Evolutionary conservation across 768 basidiomycete genomes (phyloP).

Genomic region (Suillus paluster): DNA sequence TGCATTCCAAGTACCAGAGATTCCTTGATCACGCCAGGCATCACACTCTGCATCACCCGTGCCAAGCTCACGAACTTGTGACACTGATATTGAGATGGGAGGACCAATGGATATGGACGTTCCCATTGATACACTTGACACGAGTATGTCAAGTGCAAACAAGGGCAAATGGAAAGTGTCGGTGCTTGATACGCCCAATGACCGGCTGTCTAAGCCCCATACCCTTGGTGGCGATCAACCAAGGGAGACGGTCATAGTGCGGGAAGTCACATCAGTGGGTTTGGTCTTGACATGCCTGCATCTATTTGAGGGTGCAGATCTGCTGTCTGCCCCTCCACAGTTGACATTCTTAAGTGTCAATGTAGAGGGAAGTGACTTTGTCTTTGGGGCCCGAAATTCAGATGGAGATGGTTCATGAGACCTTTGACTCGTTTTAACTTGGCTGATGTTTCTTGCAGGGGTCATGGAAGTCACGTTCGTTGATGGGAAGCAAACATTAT

Average conservation of each 20-base stretch:
- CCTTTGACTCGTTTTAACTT: not conserved
- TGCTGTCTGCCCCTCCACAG: slow-evolving; percentile 54
- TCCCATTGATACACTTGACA: slow-evolving; percentile 57
- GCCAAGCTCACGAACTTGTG: slow-evolving; percentile 55
- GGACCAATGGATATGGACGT: slow-evolving; percentile 56
- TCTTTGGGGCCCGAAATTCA: slow-evolving; percentile 80
- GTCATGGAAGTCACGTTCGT: slow-evolving; percentile 69
- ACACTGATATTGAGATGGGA: slow-evolving; percentile 46
- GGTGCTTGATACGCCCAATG: slow-evolving; percentile 44
- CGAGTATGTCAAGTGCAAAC: slow-evolving; percentile 28
- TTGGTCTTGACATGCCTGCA: slow-evolving; percentile 22
- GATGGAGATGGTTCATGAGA: slow-evolving; percentile 58
- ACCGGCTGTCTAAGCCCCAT: slow-evolving; percentile 41
- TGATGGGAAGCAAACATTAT: slow-evolving; percentile 72
- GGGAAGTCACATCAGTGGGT: slow-evolving; percentile 50
- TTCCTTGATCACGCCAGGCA: slow-evolving; percentile 28
- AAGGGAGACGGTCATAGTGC: slow-evolving; percentile 53
- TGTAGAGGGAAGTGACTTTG: slow-evolving; percentile 66
- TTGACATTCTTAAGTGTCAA: slow-evolving; percentile 61
- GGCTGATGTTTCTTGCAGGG: slow-evolving; percentile 39
- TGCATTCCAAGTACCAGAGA: slow-evolving; percentile 7
- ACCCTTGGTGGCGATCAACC: slow-evolving; percentile 75
- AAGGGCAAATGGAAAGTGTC: slow-evolving; percentile 60
- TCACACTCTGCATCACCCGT: slow-evolving; percentile 48
- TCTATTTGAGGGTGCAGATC: slow-evolving; percentile 23